Conservation (phyloP, 2,329 filamentous ascomycete genomes). For the Neofusicoccum laricinum region DNA sequence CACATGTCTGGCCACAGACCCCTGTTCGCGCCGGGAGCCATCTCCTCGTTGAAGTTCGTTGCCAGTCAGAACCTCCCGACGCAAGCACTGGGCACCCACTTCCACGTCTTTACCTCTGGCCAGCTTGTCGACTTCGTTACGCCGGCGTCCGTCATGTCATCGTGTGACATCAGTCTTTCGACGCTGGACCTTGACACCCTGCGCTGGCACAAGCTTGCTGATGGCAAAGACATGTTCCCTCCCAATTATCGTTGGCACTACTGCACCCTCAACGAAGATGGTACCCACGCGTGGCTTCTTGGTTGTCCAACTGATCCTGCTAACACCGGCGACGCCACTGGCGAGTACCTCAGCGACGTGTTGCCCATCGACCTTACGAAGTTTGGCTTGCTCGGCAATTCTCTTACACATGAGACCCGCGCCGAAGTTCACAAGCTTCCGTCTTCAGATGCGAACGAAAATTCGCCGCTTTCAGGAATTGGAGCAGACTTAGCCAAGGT, state of each 20-base stretch:
- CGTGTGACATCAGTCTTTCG: slow-evolving; percentile 85
- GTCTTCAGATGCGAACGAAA: slow-evolving; percentile 50
- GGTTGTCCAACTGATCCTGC: slow-evolving; percentile 77
- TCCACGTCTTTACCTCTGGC: slow-evolving; percentile 90
- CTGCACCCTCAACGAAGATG: slow-evolving; percentile 91
- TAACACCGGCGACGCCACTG: slow-evolving; percentile 67
- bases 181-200: slow-evolving; percentile 82
- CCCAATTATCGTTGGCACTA: slow-evolving; percentile 97
- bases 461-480: slow-evolving; percentile 59
- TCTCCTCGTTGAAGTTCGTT: slow-evolving; percentile 86
- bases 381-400: slow-evolving; percentile 86
- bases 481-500: slow-evolving; percentile 81
- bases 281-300: slow-evolving; percentile 95
- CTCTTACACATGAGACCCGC: slow-evolving; percentile 49
- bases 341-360: slow-evolving; percentile 92
- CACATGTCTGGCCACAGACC: slow-evolving; percentile 45
- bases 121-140: slow-evolving; percentile 93
- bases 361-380: slow-evolving; percentile 89
- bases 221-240: slow-evolving; percentile 90
- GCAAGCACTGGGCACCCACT: slow-evolving; percentile 88
- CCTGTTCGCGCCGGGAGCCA: slow-evolving; percentile 72
- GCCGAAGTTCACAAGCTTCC: slow-evolving; percentile 37
- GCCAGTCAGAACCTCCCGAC: slow-evolving; percentile 82
- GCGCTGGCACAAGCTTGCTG: slow-evolving; percentile 92
- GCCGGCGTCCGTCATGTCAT: slow-evolving; percentile 80